Base-by-base conservation (phyloP, 306 rosid species). In the Dryas drummondii region DNA sequence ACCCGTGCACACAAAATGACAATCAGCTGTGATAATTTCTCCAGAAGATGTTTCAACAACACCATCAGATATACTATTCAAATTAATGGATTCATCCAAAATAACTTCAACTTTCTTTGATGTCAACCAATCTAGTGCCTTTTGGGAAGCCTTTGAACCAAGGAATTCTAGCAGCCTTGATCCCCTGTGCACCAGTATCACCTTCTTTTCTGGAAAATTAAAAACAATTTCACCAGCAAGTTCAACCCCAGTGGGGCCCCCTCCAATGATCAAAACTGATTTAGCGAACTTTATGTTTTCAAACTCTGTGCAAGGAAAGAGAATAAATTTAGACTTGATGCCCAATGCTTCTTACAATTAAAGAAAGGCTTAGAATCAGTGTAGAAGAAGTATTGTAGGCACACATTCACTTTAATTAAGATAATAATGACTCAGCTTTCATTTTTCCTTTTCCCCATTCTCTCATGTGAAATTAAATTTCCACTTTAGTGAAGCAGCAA, bases 161-260 rank as follows among this genome's bases (percentile, higher is more conserved):
- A 84, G 61, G 53, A 84, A 84, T 50, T 84, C 84, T 56, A 84
- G 83, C 75, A 80, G 53, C 75, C 84, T 84, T 2, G 66, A 40
- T 17, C 87, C 87, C 14, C 80, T 65, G 73, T 84, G 87, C 71
- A 73, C 78, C 68, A 84, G 51, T 12, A 71, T 73, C 74, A 84
- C 69, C 62, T 73, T 77, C 73, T 84, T 84, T 42, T 63, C 83
- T 0, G 87, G 87, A 56, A 76, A 80, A 68, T 80, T 82, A 17
- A 42, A 62, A 4, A 76, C 70, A 64, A 84, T 80, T 73, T 84
- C 87, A 47, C 77, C 87, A 37, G 87, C 84, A 10, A 84, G 87
- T 76, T 84, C 87, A 16, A 84, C 84, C 7, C 87, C 84, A 26
- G 87, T 80, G 0, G 84, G 87, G 44, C 84, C 87, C n/a, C 87